Evolutionary conservation across 2,329 filamentous ascomycete species (phyloP), one percentile per base, ranked within the genome.

Genomic region (Setomelanomma holmii): DNA sequence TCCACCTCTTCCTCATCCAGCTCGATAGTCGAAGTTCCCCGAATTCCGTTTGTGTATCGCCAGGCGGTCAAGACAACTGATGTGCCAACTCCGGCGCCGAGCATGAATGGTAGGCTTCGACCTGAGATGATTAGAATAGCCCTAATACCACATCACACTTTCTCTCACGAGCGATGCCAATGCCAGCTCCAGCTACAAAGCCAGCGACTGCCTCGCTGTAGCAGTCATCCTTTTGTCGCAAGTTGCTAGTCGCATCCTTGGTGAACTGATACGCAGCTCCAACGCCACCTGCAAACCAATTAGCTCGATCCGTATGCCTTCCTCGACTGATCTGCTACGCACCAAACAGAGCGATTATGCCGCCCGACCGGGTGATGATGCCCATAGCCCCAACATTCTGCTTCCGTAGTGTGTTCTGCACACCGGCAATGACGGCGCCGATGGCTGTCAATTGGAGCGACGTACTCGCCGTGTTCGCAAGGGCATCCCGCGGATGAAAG

Each of bases 341-440:
- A 90, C 88, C 84, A 68, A 86, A 86, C 55, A 84, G 72, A 55
- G 80, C 89, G 71, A 93, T 89, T 43, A 88, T 88, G 69, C 87
- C 81, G 61, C 92, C 93, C 51, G 87, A 88, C 68, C 86, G 86
- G 40, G 90, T 90, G 73, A 98, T 87, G 68, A 96, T 84, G 63
- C 90, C 89, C 80, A 88, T 85, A 56, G 87, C 84, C 66, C 92
- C 91, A 61, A 95, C 81, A 76, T 96, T 96, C 73, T 86, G 83
- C 80, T 87, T 92, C 49, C 88, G 83, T 65, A 97, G 84, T 53
- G 92, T 91, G 80, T 96, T 98, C 80, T 93, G 90, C 61, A 96
- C 83, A 49, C 89, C 88, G 44, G 91, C 89, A 55, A 89, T 74
- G 75, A 91, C 83, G 71, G 89, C 78, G 66, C 92, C 92, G 54